phyloP scores from a whole-genome alignment of 2,329 filamentous ascomycete genomes.

The Hypoxylon sp. region DNA sequence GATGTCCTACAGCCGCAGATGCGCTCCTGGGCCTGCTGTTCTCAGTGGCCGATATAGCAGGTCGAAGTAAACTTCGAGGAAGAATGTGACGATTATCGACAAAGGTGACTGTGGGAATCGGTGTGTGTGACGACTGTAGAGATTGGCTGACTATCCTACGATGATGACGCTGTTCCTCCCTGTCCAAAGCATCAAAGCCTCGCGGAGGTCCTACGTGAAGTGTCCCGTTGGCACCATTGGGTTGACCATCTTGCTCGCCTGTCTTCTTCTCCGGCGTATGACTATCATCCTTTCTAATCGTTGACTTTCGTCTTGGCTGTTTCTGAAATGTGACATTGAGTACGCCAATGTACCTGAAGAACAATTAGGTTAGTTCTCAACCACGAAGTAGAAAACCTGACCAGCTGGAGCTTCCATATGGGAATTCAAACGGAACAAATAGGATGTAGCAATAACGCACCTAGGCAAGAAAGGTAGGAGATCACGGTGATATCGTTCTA shows the following conservation, averaged over 20 bases:
- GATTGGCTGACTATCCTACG: conserved; percentile 77
- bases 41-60: conserved; percentile 59
- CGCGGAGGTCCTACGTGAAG: conserved; percentile 28
- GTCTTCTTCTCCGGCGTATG: conserved; percentile 46
- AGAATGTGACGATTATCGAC: conserved; percentile 96
- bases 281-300: conserved; percentile 64
- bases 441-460: conserved; percentile 58
- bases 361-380: conserved; percentile 46
- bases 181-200: conserved; percentile 36
- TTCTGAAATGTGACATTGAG: conserved; percentile 96
- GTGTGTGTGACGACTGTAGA: conserved; percentile 72
- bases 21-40: conserved; percentile 55
- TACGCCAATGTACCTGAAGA: conserved; percentile 89
- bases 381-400: background rate
- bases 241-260: conserved; percentile 54
- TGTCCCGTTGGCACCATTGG: conserved; percentile 48
- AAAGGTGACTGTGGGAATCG: conserved; percentile 90
- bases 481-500: conserved; percentile 91
- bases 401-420: conserved; percentile 11
- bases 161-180: conserved; percentile 49
- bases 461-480: conserved; percentile 91
- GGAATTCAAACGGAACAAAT: conserved; percentile 29
- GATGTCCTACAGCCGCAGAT: conserved; percentile 52
- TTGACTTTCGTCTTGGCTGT: conserved; percentile 75
- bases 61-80: conserved; percentile 82